Conservation (phyloP, 1,284 basidiomycete genomes). For the Phenoliferia sp. region DNA sequence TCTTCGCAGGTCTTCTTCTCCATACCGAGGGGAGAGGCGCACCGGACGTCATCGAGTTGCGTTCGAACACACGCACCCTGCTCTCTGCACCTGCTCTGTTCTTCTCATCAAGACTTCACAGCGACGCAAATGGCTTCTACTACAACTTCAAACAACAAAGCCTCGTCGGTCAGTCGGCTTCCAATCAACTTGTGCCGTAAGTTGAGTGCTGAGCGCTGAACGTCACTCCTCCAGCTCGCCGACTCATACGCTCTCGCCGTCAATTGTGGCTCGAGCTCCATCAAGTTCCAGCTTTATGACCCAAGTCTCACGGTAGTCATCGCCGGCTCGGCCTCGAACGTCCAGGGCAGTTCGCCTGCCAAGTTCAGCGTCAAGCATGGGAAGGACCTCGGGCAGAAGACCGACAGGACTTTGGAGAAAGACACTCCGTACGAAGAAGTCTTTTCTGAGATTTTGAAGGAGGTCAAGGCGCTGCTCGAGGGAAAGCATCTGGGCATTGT, state of each 20-base stretch:
- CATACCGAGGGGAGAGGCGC: too few species aligned
- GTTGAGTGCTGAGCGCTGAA: too few species aligned
- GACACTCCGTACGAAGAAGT: conserved; percentile 47
- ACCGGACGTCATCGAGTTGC: too few species aligned
- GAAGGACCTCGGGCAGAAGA: not conserved
- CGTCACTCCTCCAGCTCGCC: too few species aligned
- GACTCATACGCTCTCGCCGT: conserved; percentile 25
- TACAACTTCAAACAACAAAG: too few species aligned
- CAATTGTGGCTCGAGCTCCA: conserved; percentile 69
- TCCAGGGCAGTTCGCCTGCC: conserved; percentile 5
- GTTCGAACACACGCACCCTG: too few species aligned
- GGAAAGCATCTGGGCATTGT: conserved; percentile 20
- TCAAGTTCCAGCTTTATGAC: conserved; percentile 66
- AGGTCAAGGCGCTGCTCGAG: conserved; percentile 21
- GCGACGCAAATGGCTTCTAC: too few species aligned
- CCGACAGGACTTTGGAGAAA: conserved; percentile 6
- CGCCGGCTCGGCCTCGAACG: conserved; percentile 37
- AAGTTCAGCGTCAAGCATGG: not conserved
- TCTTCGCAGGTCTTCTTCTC: too few species aligned
- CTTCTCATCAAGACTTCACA: too few species aligned
- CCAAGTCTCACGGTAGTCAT: conserved; percentile 30
- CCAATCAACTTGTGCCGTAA: too few species aligned
- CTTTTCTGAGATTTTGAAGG: conserved; percentile 58
- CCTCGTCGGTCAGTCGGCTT: too few species aligned
- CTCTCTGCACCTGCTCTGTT: too few species aligned